phyloP scores from a whole-genome alignment of 2,329 filamentous ascomycete genomes.

The Fusarium equiseti region DNA sequence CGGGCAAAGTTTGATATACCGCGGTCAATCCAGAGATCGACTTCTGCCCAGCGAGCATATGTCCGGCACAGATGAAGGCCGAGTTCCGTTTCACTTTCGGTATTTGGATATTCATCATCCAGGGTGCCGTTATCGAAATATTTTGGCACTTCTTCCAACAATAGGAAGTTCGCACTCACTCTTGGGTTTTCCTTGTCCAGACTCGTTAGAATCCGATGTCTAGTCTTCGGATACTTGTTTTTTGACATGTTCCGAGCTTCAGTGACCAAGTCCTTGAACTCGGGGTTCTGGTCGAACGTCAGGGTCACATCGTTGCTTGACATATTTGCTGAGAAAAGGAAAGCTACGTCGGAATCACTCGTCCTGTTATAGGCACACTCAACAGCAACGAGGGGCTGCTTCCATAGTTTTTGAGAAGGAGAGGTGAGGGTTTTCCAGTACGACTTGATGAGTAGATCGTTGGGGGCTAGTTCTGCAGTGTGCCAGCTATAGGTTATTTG shows the following conservation, averaged over 20 bases:
- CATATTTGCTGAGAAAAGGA: background rate
- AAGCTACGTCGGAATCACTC: background rate
- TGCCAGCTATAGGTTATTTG: background rate
- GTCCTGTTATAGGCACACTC: background rate
- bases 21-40: background rate
- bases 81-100: background rate
- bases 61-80: background rate
- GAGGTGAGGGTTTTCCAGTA: background rate
- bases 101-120: background rate
- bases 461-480: background rate
- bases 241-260: background rate
- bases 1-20: background rate
- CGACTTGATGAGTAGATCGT: background rate
- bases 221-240: background rate
- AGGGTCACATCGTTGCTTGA: background rate
- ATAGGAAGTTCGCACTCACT: background rate
- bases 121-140: background rate
- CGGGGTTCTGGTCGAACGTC: background rate
- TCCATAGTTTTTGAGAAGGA: background rate
- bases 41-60: background rate
- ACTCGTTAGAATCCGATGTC: background rate
- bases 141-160: background rate
- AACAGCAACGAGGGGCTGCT: background rate
- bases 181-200: background rate
- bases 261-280: background rate